Percentiles rank a stretch among this genome's conserved stretches.
Conservation (phyloP, 306 rosid genomes). For the Lathyrus sativus region DNA sequence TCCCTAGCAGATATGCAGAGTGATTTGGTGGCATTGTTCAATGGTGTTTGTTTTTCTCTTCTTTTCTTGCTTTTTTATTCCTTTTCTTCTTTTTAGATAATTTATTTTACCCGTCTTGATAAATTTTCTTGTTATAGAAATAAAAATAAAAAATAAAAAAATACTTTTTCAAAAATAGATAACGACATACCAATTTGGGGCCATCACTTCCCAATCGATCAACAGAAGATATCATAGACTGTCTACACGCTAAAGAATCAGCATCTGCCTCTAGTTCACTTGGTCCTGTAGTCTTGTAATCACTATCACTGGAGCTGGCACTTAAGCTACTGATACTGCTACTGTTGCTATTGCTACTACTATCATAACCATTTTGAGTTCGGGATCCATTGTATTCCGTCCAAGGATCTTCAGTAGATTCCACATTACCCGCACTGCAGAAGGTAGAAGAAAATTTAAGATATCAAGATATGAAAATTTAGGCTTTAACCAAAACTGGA, state of each 20-base stretch:
- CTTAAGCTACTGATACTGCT: constrained; percentile 95
- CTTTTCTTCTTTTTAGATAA: constrained; percentile 17
- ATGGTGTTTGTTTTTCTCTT: constrained; percentile 15
- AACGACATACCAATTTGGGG: constrained; percentile 70
- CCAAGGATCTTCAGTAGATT: constrained; percentile 67
- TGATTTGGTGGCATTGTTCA: not conserved
- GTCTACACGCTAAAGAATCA: constrained; percentile 89
- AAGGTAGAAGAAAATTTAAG: constrained; percentile 40
- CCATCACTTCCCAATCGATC: constrained; percentile 68
- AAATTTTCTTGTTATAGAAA: constrained; percentile 11
- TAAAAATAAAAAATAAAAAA: not conserved
- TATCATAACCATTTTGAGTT: constrained; percentile 71
- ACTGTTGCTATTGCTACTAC: constrained; percentile 92
- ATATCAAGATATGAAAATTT: constrained; percentile 25
- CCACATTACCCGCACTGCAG: constrained; percentile 80
- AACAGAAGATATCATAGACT: constrained; percentile 71
- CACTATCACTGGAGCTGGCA: constrained; percentile 90
- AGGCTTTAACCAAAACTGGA: constrained; percentile 30
- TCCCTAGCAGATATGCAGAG: constrained; percentile 20
- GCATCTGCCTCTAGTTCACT: constrained; percentile 97
- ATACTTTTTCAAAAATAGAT: constrained; percentile 28
- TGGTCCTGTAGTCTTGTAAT: constrained; percentile 69
- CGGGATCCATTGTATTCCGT: constrained; percentile 63
- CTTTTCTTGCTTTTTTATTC: constrained; percentile 13
- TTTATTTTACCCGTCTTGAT: not conserved